Conservation (phyloP, 177 flowering plant species). For the Vitis hybrid region DNA sequence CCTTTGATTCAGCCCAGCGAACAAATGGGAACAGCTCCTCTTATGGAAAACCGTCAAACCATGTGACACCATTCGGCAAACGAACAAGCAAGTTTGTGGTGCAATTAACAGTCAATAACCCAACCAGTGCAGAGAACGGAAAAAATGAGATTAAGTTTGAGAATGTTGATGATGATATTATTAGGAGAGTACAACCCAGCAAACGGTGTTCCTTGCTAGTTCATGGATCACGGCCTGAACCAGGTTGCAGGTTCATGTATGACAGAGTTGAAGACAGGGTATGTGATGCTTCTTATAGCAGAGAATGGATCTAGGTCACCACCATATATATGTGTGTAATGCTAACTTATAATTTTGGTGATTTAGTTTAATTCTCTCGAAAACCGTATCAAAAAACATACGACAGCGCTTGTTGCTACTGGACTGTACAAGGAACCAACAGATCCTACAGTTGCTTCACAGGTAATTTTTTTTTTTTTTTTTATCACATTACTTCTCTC, state of each 20-base stretch:
- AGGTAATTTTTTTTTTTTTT: slow-evolving; percentile 41
- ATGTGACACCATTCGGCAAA: slow-evolving; percentile 79
- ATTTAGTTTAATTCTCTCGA: slow-evolving; percentile 76
- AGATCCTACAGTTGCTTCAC: slow-evolving; percentile 91
- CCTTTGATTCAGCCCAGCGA: slow-evolving; percentile 37
- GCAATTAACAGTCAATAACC: slow-evolving; percentile 47
- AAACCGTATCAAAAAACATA: slow-evolving; percentile 54
- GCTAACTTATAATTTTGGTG: slow-evolving; percentile 18
- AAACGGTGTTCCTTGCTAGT: slow-evolving; percentile 64
- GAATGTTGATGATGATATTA: slow-evolving; percentile 64
- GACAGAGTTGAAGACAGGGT: slow-evolving; percentile 91
- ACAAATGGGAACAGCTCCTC: slow-evolving; percentile 44
- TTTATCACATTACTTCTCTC: background rate
- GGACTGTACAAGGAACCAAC: slow-evolving; percentile 60
- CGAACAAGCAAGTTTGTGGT: slow-evolving; percentile 69
- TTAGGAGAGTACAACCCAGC: slow-evolving; percentile 62
- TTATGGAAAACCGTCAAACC: slow-evolving; percentile 43
- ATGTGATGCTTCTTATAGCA: slow-evolving; percentile 18
- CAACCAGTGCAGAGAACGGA: slow-evolving; percentile 29
- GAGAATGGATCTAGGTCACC: background rate
- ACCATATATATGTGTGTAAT: background rate
- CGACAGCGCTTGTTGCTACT: slow-evolving; percentile 52
- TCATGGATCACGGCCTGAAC: slow-evolving; percentile 54
- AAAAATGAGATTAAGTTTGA: slow-evolving; percentile 33
- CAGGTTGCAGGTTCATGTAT: slow-evolving; percentile 87